These are phyloP conservation scores for Didymella exigua DNA, from an alignment of 2,329 filamentous ascomycete species.

Conservation along the genomic window DNA sequence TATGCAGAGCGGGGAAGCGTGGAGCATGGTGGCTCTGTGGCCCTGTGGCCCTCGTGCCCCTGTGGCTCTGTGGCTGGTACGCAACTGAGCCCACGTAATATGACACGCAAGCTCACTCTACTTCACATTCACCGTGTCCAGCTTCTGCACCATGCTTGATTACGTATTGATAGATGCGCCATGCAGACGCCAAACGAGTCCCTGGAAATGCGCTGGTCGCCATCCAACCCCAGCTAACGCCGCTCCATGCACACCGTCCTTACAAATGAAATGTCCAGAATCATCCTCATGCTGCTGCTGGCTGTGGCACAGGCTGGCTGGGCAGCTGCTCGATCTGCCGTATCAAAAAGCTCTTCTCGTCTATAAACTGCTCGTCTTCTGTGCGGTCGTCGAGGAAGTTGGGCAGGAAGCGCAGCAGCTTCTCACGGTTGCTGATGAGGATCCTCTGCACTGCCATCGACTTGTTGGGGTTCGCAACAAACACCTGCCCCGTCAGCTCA, in stretches of 20 bases:
- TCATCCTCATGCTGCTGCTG: constrained; percentile 23
- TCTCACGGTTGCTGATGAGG: constrained; percentile 92
- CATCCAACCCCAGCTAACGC: constrained; percentile 16
- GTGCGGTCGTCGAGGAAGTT: constrained; percentile 93
- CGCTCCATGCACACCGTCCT: constrained; percentile 5
- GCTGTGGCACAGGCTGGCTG: constrained; percentile 36
- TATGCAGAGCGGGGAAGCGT: constrained; percentile 13
- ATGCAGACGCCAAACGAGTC: constrained; percentile 8
- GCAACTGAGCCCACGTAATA: too few relatives aligned
- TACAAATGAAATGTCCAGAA: not conserved
- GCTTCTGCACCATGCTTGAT: not conserved
- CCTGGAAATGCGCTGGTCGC: constrained; percentile 1
- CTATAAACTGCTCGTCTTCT: constrained; percentile 97
- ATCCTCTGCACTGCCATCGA: constrained; percentile 95
- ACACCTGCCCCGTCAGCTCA: constrained; percentile 64
- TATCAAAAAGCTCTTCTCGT: constrained; percentile 96
- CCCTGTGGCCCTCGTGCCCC: too few relatives aligned
- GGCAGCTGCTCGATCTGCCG: constrained; percentile 75
- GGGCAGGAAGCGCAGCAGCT: constrained; percentile 84
- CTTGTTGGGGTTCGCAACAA: constrained; percentile 98
- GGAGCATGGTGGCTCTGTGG: constrained; percentile 9
- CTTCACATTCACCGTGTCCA: not conserved
- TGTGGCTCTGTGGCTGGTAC: too few relatives aligned
- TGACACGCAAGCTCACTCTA: not conserved
- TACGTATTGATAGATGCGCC: constrained; percentile 14